Evolutionary conservation across 306 rosid genomes (phyloP).

Genomic region (Dryas octopetala): DNA sequence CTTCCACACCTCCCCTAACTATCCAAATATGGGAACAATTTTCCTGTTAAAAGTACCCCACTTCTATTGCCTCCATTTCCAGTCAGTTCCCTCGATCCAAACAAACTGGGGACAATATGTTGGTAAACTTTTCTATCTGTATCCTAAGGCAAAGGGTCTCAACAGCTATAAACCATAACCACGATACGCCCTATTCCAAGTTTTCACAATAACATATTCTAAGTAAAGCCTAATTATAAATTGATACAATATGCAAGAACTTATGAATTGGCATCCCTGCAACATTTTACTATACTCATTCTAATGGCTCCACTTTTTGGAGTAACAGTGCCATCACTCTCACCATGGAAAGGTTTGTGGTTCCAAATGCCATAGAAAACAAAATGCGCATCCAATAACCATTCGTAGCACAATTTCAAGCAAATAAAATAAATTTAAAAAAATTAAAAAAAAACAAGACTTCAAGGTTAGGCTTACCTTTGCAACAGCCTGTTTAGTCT

Average conservation of each 20-base stretch:
- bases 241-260: background rate
- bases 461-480: slow-evolving; percentile 52
- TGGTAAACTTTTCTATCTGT: background rate
- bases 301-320: background rate
- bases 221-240: background rate
- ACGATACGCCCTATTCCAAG: background rate
- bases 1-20: background rate
- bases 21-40: background rate
- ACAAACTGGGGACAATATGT: too few relatives aligned
- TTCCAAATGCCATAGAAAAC: slow-evolving; percentile 15
- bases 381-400: background rate
- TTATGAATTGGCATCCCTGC: background rate
- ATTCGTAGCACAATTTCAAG: background rate
- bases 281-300: background rate
- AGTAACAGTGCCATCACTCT: slow-evolving; percentile 5
- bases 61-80: background rate
- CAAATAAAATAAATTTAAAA: background rate
- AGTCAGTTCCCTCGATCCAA: background rate
- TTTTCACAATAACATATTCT: background rate
- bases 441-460: slow-evolving; percentile 3
- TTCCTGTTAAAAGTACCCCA: background rate
- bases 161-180: background rate
- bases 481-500: slow-evolving; percentile 69
- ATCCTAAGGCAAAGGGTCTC: background rate
- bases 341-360: background rate